phyloP scores from a whole-genome alignment of 2,329 filamentous ascomycete species.

The Diatrype stigma region DNA sequence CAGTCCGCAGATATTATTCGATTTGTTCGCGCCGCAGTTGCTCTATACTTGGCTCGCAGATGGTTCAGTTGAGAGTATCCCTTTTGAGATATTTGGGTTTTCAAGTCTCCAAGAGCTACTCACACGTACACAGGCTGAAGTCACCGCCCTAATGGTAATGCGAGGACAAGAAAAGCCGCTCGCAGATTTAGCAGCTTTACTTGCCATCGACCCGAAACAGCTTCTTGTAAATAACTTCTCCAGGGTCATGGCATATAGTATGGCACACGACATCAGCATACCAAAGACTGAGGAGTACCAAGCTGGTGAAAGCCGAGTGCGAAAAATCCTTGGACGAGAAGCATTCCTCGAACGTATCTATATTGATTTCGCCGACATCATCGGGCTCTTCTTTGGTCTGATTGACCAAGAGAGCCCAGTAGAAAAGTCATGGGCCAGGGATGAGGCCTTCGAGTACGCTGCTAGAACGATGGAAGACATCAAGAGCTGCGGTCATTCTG shows the following conservation, averaged over 20 bases:
- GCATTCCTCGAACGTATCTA: slow-evolving; percentile 60
- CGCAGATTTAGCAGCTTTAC: slow-evolving; percentile 52
- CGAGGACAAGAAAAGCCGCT: slow-evolving; percentile 65
- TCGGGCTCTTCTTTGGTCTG: slow-evolving; percentile 70
- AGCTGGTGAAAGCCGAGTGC: slow-evolving; percentile 63
- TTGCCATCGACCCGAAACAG: slow-evolving; percentile 50
- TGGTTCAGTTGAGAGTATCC: slow-evolving; percentile 65
- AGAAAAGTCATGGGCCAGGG: slow-evolving; percentile 62
- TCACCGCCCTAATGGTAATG: slow-evolving; percentile 78
- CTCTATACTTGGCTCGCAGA: slow-evolving; percentile 84
- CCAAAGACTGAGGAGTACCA: slow-evolving; percentile 36
- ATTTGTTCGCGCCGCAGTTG: slow-evolving; percentile 81
- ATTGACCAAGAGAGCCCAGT: slow-evolving; percentile 74
- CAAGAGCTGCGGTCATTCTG: slow-evolving; percentile 62
- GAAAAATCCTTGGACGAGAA: slow-evolving; percentile 64
- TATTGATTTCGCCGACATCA: slow-evolving; percentile 69
- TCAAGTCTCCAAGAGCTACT: slow-evolving; percentile 64
- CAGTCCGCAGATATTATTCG: slow-evolving; percentile 68
- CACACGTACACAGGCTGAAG: slow-evolving; percentile 67
- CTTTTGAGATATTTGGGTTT: slow-evolving; percentile 84
- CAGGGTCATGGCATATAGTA: slow-evolving; percentile 76
- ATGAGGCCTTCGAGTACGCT: slow-evolving; percentile 55
- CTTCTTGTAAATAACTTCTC: slow-evolving; percentile 68
- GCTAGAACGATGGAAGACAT: slow-evolving; percentile 65
- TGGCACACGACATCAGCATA: slow-evolving; percentile 66